Base-by-base conservation (phyloP, 2,329 filamentous ascomycete species). In the Cercospora beticola region DNA sequence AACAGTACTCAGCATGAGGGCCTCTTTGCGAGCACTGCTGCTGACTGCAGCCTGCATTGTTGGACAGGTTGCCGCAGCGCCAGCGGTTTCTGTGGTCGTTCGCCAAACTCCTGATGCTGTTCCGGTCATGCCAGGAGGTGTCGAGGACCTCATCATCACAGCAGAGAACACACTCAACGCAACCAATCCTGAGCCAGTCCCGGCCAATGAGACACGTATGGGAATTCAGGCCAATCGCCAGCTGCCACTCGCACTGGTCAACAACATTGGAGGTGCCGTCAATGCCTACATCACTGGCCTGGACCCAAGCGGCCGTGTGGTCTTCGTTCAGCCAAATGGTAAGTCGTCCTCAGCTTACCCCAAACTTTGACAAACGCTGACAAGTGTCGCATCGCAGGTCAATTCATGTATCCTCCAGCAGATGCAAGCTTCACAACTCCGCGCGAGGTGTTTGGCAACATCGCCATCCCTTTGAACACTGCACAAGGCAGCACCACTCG, bases 231-330 rank as follows among this genome's bases (percentile, higher is more conserved):
- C 56, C 36, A 70, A 65, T 46, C 43, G 46, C 21, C 49, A 52
- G 49, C 67, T 75, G 7, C 74, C 74, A 18, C 68, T 78, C 16
- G 67, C 71, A 1, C 73, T 86, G 6, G 77, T 83, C 70, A 85
- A 85, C 74, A 84, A 84, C 70, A 79, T 83, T 52, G 70, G 71
- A 12, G 79, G 78, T 3, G 69, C 73, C 0, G 72, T 85, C 68
- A 83, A 81, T 61, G 82, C 81, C 0, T 86, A 86, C 69, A 76
- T 86, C 40, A 81, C 81, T 16, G 84, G 83, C 3, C 72, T 83
- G 2, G 83, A 85, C 72, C 72, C 75, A 3, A 71, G 78, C 16
- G 77, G 77, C 0, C 72, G 74, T 2, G 77, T 85, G 6, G 83
- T 85, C 30, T 83, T 86, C 66, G 72, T 86, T 7, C 73, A 72